Base-by-base conservation (phyloP, 371 early-diverging fungal species). In the Lichtheimia ramosa region DNA sequence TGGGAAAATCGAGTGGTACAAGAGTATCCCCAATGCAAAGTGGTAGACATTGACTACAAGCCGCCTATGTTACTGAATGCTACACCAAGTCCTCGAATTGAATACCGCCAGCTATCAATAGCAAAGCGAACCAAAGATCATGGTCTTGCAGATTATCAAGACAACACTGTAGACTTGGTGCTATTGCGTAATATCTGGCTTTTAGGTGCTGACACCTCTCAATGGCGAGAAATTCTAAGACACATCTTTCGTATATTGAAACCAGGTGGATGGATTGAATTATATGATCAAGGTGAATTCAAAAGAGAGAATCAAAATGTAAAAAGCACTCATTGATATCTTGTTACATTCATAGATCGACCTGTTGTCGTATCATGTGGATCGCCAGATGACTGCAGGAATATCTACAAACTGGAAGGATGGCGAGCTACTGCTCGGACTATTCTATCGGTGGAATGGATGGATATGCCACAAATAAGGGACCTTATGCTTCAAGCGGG, bases 251-350 rank as follows among this genome's bases (percentile, higher is more conserved):
- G 21, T 8, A 55, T 55, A 12, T 21, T 55, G 15, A 55, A 43
- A 43, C 56, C 56, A 23, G 43, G 43, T 43, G 56, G 56, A 24
- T 55, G 56, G 56, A n/a, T 55, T 12, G 56, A 55, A n/a, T 42
- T 55, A 23, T 55, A 55, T 43, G 43, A 55, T 23, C 18, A 43
- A 41, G 56, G 56, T 43, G 18, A 2, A 15, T 52, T 1, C 28
- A n/a, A 39, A 21, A 15, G 13, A n/a, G n/a, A n/a, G 25, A 34
- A 41, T 0, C 1, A 41, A 3, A 40, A 27, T 28, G 3, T 5
- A 18, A 20, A 12, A 12, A 12, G 41, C n/a, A 12, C 16, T 39
- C 39, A 28, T 14, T 27, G 16, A 5, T 23, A 25, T 25, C 1
- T 5, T 41, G n/a, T 6, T 15, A 3, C 21, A 14, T n/a, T 18